phyloP scores from a whole-genome alignment of 169 alveolate genomes.

The Cryptosporidium muris region DNA sequence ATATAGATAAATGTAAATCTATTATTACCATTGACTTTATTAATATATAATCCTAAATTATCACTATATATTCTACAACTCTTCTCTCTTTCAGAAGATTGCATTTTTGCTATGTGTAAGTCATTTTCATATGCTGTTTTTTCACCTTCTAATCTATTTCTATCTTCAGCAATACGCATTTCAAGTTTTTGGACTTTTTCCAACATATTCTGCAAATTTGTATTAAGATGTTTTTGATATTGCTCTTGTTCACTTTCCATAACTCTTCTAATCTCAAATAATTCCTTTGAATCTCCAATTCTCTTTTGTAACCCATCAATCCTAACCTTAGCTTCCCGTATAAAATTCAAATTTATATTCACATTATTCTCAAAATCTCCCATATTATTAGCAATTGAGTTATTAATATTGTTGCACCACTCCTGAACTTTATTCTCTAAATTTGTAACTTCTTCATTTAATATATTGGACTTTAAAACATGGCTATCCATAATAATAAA shows the following conservation, averaged over 20 bases:
- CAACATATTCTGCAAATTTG: slow-evolving; percentile 7
- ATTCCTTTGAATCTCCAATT: slow-evolving; percentile 48
- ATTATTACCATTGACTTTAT: slow-evolving; percentile 47
- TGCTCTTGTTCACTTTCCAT: slow-evolving; percentile 32
- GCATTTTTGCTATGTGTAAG: slow-evolving; percentile 39
- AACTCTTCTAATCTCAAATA: slow-evolving; percentile 55
- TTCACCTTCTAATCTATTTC: slow-evolving; percentile 35
- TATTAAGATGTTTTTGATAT: slow-evolving; percentile 11
- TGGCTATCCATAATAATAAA: slow-evolving; percentile 31
- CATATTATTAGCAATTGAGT: slow-evolving; percentile 11
- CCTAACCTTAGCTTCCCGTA: slow-evolving; percentile 33
- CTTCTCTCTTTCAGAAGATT: slow-evolving; percentile 61
- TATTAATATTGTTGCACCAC: slow-evolving; percentile 38
- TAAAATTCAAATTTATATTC: slow-evolving; percentile 21
- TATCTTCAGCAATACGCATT: slow-evolving; percentile 41
- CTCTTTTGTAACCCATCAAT: slow-evolving; percentile 65
- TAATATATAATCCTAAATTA: slow-evolving; percentile 36
- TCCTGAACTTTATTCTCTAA: slow-evolving; percentile 33
- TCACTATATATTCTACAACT: slow-evolving; percentile 57
- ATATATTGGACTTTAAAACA: slow-evolving; percentile 26
- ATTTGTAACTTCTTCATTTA: slow-evolving; percentile 29
- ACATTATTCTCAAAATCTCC: slow-evolving; percentile 29
- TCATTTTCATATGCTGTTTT: slow-evolving; percentile 38
- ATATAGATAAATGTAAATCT: slow-evolving; percentile 48
- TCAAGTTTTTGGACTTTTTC: slow-evolving; percentile 37